Percentiles rank a stretch among this genome's conserved stretches.
Evolutionary conservation across 768 basidiomycete species (phyloP).

Genomic region (Mycena venus): DNA sequence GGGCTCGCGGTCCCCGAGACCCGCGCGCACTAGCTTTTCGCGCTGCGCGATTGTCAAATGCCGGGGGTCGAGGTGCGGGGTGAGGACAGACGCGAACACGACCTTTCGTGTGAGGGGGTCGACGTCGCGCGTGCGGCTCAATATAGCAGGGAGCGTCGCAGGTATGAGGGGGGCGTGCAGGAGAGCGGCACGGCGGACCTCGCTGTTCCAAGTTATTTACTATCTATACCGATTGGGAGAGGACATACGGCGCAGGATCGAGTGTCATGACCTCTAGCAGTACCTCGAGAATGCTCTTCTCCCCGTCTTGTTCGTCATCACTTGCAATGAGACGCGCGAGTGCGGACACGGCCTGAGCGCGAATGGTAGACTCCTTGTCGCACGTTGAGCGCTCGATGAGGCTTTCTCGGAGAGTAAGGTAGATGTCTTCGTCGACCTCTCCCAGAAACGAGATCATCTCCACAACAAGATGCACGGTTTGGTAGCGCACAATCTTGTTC

Average conservation of each 20-base stretch:
- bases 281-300: conserved; percentile 71
- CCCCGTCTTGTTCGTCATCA: conserved; percentile 69
- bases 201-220: conserved; percentile 56
- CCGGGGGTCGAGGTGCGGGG: conserved; percentile 67
- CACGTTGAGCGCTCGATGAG: conserved; percentile 79
- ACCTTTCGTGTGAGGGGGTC: conserved; percentile 86
- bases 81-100: conserved; percentile 80
- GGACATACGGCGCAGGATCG: conserved; percentile 76
- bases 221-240: background rate
- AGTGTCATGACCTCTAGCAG: conserved; percentile 77
- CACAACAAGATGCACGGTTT: conserved; percentile 84
- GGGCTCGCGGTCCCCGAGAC: conserved; percentile 90
- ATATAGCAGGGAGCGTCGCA: conserved; percentile 73
- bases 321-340: conserved; percentile 84
- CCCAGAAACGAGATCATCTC: conserved; percentile 89
- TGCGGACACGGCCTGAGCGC: conserved; percentile 88
- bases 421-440: conserved; percentile 92
- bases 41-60: conserved; percentile 85
- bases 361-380: conserved; percentile 88
- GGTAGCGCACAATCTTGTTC: conserved; percentile 90
- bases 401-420: conserved; percentile 71
- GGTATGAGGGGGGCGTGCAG: conserved; percentile 78
- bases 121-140: conserved; percentile 87
- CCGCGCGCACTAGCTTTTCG: conserved; percentile 87
- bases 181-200: conserved; percentile 93